Conservation (phyloP, 371 early-diverging fungal genomes). For the Coemansia sp. region DNA sequence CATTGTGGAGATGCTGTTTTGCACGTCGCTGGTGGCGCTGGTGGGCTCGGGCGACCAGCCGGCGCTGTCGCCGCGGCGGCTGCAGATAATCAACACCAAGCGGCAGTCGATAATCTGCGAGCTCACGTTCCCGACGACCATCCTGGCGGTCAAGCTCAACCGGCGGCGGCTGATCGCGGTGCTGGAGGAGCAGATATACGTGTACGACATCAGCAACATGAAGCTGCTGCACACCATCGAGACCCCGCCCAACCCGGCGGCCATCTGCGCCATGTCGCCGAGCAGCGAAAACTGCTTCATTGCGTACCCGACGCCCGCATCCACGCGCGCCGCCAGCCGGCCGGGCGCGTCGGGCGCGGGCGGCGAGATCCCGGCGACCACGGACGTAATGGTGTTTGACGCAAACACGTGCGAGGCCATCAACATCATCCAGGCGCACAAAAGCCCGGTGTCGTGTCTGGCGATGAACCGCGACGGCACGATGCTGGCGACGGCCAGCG, state of each 20-base stretch:
- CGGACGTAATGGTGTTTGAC: slow-evolving; percentile 89
- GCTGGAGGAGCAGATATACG: slow-evolving; percentile 85
- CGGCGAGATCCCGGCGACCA: slow-evolving; percentile 51
- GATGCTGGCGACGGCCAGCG: slow-evolving; percentile 90
- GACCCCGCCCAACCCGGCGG: slow-evolving; percentile 87
- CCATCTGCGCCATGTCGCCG: slow-evolving; percentile 90
- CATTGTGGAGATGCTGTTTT: slow-evolving; percentile 95
- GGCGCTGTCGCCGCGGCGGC: slow-evolving; percentile 81
- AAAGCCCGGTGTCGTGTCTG: slow-evolving; percentile 78
- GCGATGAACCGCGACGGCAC: slow-evolving; percentile 89
- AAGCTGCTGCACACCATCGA: slow-evolving; percentile 92
- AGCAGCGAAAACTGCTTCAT: slow-evolving; percentile 91
- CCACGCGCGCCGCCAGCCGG: slow-evolving; percentile 39
- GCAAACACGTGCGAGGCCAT: slow-evolving; percentile 79
- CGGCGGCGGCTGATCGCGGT: slow-evolving; percentile 87
- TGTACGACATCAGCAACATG: slow-evolving; percentile 97
- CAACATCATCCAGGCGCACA: slow-evolving; percentile 92
- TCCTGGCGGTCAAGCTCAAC: slow-evolving; percentile 93
- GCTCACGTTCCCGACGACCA: slow-evolving; percentile 86
- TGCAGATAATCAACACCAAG: slow-evolving; percentile 96
- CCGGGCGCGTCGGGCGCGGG: slow-evolving; percentile 13
- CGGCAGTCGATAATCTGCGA: slow-evolving; percentile 95
- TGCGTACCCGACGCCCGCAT: slow-evolving; percentile 79
- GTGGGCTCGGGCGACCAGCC: slow-evolving; percentile 93
- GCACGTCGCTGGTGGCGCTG: slow-evolving; percentile 92